These are phyloP conservation scores for Rhodotorula kratochvilovae DNA, from an alignment of 768 basidiomycete species.

Conservation along the genomic window DNA sequence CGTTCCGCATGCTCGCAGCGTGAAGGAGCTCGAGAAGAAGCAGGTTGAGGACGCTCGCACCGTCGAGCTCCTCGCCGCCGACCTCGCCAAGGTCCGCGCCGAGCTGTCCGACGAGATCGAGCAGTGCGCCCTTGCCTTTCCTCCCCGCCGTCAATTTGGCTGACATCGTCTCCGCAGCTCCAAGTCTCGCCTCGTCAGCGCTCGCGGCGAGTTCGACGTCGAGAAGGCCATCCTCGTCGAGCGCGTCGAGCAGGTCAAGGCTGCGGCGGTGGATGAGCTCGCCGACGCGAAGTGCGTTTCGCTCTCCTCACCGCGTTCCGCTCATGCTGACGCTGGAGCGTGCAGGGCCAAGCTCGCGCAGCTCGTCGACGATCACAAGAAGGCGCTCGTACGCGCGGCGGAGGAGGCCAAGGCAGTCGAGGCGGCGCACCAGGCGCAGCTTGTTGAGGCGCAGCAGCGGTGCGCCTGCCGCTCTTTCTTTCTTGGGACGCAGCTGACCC, in stretches of 20 bases:
- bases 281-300: background rate
- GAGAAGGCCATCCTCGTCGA: background rate
- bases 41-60: background rate
- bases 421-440: no score
- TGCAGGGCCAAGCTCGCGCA: no score
- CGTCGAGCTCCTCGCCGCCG: background rate
- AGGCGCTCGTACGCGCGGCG: no score
- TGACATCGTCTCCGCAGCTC: background rate
- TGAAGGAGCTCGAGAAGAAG: background rate
- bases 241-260: background rate
- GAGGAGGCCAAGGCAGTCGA: no score
- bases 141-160: no score
- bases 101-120: background rate
- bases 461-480: no score
- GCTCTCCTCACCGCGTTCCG: no score
- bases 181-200: background rate
- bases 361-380: no score
- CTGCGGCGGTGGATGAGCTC: background rate
- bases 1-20: no score
- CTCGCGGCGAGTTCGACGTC: background rate
- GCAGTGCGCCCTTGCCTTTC: background rate
- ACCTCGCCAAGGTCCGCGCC: background rate
- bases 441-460: no score
- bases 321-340: no score
- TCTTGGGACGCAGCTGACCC: no score